Base-by-base conservation (phyloP, 352 stramenopile species). In the Pythium phragmiticola region DNA sequence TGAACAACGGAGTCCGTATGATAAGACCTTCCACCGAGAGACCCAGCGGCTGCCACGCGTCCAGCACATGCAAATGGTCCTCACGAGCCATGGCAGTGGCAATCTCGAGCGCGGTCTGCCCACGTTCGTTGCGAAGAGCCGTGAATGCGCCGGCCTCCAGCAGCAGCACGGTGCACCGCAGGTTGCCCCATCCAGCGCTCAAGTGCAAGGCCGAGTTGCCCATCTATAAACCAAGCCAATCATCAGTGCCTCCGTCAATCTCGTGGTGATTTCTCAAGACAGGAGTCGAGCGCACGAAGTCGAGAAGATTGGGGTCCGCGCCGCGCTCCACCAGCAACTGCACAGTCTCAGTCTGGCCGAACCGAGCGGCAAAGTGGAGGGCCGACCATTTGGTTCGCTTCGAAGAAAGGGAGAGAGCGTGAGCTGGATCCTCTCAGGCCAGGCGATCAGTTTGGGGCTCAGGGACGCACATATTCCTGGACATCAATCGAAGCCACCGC, bases 141-240 rank as follows among this genome's bases (percentile, higher is more conserved):
- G 73, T 47, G 50, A 66, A 52, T 2, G 77, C 73, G 5, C 80
- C 80, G 23, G 67, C 69, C 67, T 92, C 81, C 5, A 92, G 64
- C 14, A 90, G 58, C 48, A 90, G 37, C 9, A 88, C 71, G 8
- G 76, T 75, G 37, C 78, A 89, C 3, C 68, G 57, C 9, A 88
- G 49, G 34, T 85, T 77, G 19, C 84, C 82, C 76, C 80, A 92
- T 0, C 81, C 84, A 58, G 82, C 78, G n/a, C 80, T 78, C 33
- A 92, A 45, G 55, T 92, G 82, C 9, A 92, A 57, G 11, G 84
- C 68, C 7, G 82, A 87, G 46, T 90, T 89, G n/a, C 82, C 78
- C 54, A 73, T 68, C 84, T 92, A 54, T 30, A 56, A 2, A 28
- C 39, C 19, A 7, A 30, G 12, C 34, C 3, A 43, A 7, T 56